Conservation (phyloP, 2,329 filamentous ascomycete species). For the Berkeleyomyces rouxiae region DNA sequence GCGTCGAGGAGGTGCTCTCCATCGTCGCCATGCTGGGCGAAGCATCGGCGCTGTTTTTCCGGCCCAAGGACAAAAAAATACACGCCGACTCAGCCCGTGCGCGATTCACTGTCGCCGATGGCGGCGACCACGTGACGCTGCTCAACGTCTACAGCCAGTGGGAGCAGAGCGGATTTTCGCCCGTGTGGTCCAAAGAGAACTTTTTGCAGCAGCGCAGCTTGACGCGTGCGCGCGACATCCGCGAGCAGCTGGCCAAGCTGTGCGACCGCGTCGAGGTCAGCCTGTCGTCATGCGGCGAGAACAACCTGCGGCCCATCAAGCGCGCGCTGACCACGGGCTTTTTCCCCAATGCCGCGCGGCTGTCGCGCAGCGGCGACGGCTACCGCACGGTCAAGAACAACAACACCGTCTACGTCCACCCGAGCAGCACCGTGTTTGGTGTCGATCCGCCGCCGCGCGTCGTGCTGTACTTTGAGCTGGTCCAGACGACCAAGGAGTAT, state of each 20-base stretch:
- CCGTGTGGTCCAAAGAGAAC: slow-evolving; percentile 80
- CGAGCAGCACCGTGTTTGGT: slow-evolving; percentile 64
- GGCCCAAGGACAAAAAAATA: slow-evolving; percentile 93
- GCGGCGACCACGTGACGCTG: slow-evolving; percentile 75
- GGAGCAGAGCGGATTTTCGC: slow-evolving; percentile 79
- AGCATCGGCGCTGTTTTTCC: slow-evolving; percentile 76
- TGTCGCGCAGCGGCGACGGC: slow-evolving; percentile 69
- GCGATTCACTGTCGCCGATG: slow-evolving; percentile 77
- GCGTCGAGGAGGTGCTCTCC: slow-evolving; percentile 79
- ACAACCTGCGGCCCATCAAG: slow-evolving; percentile 58
- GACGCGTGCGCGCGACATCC: slow-evolving; percentile 73
- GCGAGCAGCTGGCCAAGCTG: slow-evolving; percentile 79
- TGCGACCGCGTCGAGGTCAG: slow-evolving; percentile 85
- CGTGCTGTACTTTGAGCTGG: slow-evolving; percentile 74
- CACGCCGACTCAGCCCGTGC: slow-evolving; percentile 82
- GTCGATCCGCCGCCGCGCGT: slow-evolving; percentile 61
- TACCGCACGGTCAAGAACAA: slow-evolving; percentile 89
- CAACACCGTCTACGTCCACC: slow-evolving; percentile 81
- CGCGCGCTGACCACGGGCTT: slow-evolving; percentile 83
- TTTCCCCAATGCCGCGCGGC: slow-evolving; percentile 77
- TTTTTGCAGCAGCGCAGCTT: slow-evolving; percentile 86
- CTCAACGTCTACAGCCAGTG: slow-evolving; percentile 93
- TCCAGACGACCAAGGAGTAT: slow-evolving; percentile 77
- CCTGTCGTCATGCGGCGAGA: slow-evolving; percentile 49
- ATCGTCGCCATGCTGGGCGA: slow-evolving; percentile 93